phyloP scores from a whole-genome alignment of 192 early-diverging fungal genomes.

The Chytriomyces confervae region DNA sequence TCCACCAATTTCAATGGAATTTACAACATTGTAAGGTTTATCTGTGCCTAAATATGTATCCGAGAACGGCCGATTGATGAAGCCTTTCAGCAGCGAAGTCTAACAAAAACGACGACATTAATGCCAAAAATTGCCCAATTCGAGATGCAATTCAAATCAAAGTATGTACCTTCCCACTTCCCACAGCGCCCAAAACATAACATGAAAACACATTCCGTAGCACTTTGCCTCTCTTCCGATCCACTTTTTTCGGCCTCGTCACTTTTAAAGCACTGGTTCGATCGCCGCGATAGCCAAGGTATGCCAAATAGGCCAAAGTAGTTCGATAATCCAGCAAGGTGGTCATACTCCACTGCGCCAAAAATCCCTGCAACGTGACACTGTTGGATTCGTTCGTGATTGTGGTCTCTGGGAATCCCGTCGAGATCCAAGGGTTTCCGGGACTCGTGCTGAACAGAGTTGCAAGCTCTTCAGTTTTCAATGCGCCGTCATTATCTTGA shows the following conservation, averaged over 20 bases:
- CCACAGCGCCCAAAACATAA: slow-evolving; percentile 93
- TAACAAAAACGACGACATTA: slow-evolving; percentile 21
- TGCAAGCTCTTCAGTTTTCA: slow-evolving; percentile 82
- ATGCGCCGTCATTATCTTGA: slow-evolving; percentile 95
- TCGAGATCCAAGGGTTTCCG: slow-evolving; percentile 90
- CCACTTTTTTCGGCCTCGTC: slow-evolving; percentile 68
- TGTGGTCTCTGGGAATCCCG: slow-evolving; percentile 86
- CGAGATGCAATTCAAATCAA: background rate
- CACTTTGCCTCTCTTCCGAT: slow-evolving; percentile 80
- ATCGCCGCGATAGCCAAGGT: slow-evolving; percentile 93
- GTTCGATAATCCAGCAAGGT: slow-evolving; percentile 89
- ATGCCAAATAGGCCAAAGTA: slow-evolving; percentile 93
- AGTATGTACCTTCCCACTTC: slow-evolving; percentile 81
- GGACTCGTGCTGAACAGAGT: slow-evolving; percentile 88
- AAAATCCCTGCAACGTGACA: slow-evolving; percentile 93
- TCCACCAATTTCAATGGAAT: slow-evolving; percentile 94
- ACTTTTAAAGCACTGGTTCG: slow-evolving; percentile 86
- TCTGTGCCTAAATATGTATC: slow-evolving; percentile 77
- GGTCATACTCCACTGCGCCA: slow-evolving; percentile 99
- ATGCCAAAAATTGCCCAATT: background rate
- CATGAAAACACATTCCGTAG: slow-evolving; percentile 91
- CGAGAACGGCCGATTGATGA: slow-evolving; percentile 84
- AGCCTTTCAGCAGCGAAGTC: slow-evolving; percentile 83
- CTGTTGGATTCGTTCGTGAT: slow-evolving; percentile 85
- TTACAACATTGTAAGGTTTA: slow-evolving; percentile 82